phyloP scores from a whole-genome alignment of 306 rosid genomes.

The Corylus americana region DNA sequence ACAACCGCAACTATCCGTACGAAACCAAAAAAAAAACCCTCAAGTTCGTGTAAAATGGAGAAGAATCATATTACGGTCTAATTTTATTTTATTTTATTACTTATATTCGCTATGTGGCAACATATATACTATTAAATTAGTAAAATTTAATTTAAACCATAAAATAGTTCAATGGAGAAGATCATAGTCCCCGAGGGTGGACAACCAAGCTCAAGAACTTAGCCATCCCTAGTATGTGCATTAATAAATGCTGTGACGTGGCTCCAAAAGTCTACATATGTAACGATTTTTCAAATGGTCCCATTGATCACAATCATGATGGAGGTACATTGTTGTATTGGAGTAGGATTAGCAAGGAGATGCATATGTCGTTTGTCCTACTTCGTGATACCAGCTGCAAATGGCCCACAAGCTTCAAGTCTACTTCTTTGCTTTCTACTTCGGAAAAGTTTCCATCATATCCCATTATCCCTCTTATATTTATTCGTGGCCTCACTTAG shows the following conservation, averaged over 20 bases:
- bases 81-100: too few species aligned
- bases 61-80: too few species aligned
- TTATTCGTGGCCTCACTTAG: not conserved
- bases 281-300: constrained; percentile 30
- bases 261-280: not conserved
- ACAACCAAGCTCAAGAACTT: not conserved
- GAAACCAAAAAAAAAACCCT: too few species aligned
- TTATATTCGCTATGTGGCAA: too few species aligned
- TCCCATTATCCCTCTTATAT: constrained; percentile 12
- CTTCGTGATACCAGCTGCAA: not conserved
- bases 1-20: too few species aligned
- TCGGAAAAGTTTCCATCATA: constrained; percentile 1
- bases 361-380: constrained; percentile 23
- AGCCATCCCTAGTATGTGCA: not conserved
- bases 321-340: not conserved
- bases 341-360: constrained; percentile 17
- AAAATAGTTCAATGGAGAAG: too few species aligned
- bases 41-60: too few species aligned
- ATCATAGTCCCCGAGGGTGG: too few species aligned
- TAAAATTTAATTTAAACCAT: too few species aligned
- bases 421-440: not conserved
- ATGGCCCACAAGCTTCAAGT: not conserved
- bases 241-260: not conserved
- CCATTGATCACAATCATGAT: constrained; percentile 12
- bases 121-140: too few species aligned